These are phyloP conservation scores for Phytopythium ostracodes DNA, from an alignment of 352 stramenopile genomes.

Conservation along the genomic window DNA sequence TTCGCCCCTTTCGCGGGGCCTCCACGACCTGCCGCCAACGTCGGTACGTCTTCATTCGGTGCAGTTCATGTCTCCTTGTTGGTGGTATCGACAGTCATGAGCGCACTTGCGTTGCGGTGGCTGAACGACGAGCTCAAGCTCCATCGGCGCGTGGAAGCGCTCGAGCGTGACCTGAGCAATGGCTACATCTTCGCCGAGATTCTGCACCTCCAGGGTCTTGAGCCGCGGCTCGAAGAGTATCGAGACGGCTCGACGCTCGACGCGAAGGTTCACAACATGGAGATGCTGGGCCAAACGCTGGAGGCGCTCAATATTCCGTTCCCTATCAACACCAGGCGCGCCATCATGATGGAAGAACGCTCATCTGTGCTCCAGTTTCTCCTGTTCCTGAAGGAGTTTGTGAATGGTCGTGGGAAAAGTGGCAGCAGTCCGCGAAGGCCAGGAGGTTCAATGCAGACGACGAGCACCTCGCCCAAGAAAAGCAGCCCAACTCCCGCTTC, in stretches of 20 bases:
- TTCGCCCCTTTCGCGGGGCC: background rate
- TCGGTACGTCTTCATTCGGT: background rate
- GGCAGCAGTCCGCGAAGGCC: background rate
- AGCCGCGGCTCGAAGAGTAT: conserved; percentile 47
- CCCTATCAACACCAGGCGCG: conserved; percentile 31
- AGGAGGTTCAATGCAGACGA: background rate
- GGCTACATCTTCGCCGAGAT: conserved; percentile 65
- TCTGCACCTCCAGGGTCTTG: conserved; percentile 41
- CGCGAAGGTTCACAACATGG: conserved; percentile 58
- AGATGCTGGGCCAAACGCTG: conserved; percentile 41
- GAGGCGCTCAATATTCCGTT: conserved; percentile 35
- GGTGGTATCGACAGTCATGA: conserved; percentile 29
- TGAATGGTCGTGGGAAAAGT: conserved; percentile 19
- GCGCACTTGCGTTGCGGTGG: conserved; percentile 55
- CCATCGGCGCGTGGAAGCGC: conserved; percentile 33
- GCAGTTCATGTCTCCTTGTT: background rate
- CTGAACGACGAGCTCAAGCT: conserved; percentile 60
- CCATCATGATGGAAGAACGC: conserved; percentile 68
- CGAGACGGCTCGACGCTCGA: conserved; percentile 23
- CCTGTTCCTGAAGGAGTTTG: conserved; percentile 52
- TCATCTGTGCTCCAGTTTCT: conserved; percentile 51
- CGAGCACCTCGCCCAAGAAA: conserved; percentile 4
- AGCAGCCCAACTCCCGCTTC: background rate
- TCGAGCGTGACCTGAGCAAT: conserved; percentile 67
- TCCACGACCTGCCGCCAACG: background rate